Conservation (phyloP, 2,329 filamentous ascomycete genomes). For the Pseudopithomyces chartarum region DNA sequence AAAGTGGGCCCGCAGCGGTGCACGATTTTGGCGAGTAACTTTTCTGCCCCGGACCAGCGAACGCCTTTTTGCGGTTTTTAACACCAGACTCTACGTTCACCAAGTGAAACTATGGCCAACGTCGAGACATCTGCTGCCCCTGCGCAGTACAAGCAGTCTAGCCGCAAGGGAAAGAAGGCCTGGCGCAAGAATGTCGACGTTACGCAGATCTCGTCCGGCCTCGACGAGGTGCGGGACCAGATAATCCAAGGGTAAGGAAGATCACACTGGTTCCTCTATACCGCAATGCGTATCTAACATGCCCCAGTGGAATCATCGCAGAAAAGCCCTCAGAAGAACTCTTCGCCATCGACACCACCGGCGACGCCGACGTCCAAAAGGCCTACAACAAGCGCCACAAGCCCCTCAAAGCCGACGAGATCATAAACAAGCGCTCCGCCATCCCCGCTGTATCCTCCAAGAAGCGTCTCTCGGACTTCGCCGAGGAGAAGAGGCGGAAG, state of each 20-base stretch:
- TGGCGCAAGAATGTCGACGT: constrained; percentile 99
- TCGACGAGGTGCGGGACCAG: constrained; percentile 84
- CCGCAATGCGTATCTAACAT: constrained; percentile 16
- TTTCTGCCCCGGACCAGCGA: neutral
- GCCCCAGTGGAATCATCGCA: constrained; percentile 74
- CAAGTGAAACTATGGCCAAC: constrained; percentile 22
- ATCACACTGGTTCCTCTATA: neutral
- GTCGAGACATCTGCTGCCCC: constrained; percentile 60
- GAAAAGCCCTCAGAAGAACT: constrained; percentile 84
- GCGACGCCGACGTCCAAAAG: constrained; percentile 70
- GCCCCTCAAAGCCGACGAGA: constrained; percentile 86
- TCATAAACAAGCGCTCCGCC: constrained; percentile 81
- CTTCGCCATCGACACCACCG: constrained; percentile 79
- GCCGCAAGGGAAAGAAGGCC: constrained; percentile 96
- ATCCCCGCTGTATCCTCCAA: constrained; percentile 77
- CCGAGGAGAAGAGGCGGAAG: constrained; percentile 71
- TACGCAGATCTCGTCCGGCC: constrained; percentile 79
- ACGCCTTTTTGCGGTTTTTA: neutral
- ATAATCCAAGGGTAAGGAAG: constrained; percentile 79
- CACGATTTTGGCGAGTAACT: constrained; percentile 5
- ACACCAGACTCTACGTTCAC: neutral
- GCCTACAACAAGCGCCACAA: constrained; percentile 72
- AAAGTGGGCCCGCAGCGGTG: neutral
- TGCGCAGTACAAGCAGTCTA: constrained; percentile 83
- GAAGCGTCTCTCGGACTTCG: constrained; percentile 77